Conservation (phyloP, 78 protist species). For the Dictyostelium firmibasis region DNA sequence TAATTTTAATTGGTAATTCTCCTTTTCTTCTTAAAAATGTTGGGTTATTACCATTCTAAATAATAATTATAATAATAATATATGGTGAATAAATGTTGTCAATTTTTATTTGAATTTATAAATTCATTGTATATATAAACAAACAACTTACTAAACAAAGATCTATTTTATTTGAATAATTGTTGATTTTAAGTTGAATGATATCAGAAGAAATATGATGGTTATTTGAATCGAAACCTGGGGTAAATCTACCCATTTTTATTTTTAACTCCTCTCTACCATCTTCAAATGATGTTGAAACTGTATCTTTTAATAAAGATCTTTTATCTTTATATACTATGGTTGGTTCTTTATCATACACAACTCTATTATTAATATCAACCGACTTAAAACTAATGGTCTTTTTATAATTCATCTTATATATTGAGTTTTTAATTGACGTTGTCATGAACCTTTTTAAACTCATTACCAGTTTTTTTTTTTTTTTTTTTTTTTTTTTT, state of each 20-base stretch:
- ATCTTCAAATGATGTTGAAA: background rate
- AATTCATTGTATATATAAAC: too few species aligned
- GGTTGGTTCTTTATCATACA: background rate
- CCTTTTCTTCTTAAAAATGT: background rate
- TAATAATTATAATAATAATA: background rate
- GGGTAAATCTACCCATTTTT: background rate
- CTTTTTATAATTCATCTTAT: background rate
- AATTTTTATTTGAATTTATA: too few species aligned
- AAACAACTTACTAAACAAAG: background rate
- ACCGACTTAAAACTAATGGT: background rate
- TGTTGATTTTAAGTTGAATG: background rate
- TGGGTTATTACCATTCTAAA: background rate
- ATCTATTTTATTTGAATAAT: background rate
- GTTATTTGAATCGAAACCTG: background rate
- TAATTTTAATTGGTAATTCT: background rate
- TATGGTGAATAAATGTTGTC: too few species aligned
- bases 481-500: background rate
- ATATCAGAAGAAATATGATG: background rate
- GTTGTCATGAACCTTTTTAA: background rate
- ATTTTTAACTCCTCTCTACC: background rate
- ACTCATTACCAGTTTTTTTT: background rate
- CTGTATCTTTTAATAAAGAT: background rate
- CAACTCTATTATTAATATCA: background rate
- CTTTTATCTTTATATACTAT: background rate
- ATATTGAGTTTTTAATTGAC: background rate